A percentile compares a stretch with the other conserved stretches of the same genome.
These are phyloP conservation scores for Ophiostoma montium DNA, from an alignment of 2,329 filamentous ascomycete species.

Conservation along the genomic window DNA sequence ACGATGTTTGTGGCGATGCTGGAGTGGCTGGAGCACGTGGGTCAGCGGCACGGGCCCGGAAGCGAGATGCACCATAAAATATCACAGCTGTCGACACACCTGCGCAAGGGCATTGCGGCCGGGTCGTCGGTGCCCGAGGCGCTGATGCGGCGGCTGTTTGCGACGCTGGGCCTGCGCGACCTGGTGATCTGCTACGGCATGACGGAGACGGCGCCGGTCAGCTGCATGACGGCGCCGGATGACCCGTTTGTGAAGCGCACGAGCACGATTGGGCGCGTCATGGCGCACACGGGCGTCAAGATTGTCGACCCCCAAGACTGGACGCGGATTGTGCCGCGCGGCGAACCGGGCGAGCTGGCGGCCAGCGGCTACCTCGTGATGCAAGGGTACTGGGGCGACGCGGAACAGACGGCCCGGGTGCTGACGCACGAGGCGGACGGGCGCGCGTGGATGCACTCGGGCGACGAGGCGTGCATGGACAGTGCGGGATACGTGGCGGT, in stretches of 20 bases:
- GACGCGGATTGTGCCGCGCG: conserved; percentile 43
- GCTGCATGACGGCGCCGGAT: conserved; percentile 66
- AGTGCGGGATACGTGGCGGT: conserved; percentile 72
- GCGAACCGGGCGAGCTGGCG: conserved; percentile 64
- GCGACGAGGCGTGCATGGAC: conserved; percentile 84
- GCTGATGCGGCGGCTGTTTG: conserved; percentile 65
- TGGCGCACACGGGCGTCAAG: conserved; percentile 69
- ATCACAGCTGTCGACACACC: conserved; percentile 19
- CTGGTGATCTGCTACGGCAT: conserved; percentile 93
- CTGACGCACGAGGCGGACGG: conserved; percentile 21
- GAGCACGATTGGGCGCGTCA: conserved; percentile 59
- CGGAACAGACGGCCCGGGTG: conserved; percentile 52
- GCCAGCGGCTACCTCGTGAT: conserved; percentile 78
- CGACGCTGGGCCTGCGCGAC: conserved; percentile 59
- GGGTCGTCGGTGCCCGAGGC: conserved; percentile 73
- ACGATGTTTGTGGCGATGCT: conserved; percentile 92
- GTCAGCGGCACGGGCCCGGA: not conserved
- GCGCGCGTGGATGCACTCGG: conserved; percentile 79
- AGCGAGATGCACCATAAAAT: not conserved
- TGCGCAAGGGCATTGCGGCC: conserved; percentile 84
- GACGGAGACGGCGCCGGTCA: conserved; percentile 75
- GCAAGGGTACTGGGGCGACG: conserved; percentile 80
- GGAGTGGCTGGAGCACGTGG: conserved; percentile 49
- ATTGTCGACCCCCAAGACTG: conserved; percentile 58
- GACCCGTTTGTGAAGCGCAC: conserved; percentile 64